Evolutionary conservation across 2,329 filamentous ascomycete species (phyloP).

Genomic region (Leptographium lundbergii): DNA sequence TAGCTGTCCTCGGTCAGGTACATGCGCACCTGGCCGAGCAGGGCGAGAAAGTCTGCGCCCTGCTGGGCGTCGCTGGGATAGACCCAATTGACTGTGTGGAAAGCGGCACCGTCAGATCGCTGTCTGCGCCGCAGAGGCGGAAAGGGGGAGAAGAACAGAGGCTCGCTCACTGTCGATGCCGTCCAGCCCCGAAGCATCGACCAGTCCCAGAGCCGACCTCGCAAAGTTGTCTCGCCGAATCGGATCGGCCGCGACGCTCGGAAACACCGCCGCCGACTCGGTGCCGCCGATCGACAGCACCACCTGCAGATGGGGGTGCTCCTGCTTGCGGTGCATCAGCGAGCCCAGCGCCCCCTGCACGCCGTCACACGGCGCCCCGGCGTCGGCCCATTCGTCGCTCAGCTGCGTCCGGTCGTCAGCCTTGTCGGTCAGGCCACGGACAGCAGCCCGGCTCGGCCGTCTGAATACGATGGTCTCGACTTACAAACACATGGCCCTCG

Average conservation of each 20-base stretch:
- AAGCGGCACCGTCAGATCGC: not conserved
- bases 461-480: conserved; percentile 17
- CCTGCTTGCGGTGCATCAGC: conserved; percentile 58
- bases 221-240: conserved; percentile 56
- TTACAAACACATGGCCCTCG: conserved; percentile 65
- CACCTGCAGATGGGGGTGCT: conserved; percentile 59
- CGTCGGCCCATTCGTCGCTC: conserved; percentile 68
- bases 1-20: conserved; percentile 57
- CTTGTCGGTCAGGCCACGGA: not conserved
- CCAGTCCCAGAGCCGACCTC: conserved; percentile 49
- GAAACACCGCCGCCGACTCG: conserved; percentile 51
- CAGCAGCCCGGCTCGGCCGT: not conserved
- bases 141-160: not conserved
- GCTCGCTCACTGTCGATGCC: conserved; percentile 57
- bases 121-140: not conserved
- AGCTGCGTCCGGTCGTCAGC: conserved; percentile 35
- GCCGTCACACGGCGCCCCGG: conserved; percentile 59
- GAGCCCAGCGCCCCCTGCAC: conserved; percentile 59
- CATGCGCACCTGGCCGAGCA: conserved; percentile 53
- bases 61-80: conserved; percentile 55
- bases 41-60: conserved; percentile 55
- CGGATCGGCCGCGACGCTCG: conserved; percentile 49
- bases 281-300: conserved; percentile 66
- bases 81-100: conserved; percentile 60
- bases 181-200: conserved; percentile 59